phyloP scores from a whole-genome alignment of 306 rosid species.

The Medicago lupulina region DNA sequence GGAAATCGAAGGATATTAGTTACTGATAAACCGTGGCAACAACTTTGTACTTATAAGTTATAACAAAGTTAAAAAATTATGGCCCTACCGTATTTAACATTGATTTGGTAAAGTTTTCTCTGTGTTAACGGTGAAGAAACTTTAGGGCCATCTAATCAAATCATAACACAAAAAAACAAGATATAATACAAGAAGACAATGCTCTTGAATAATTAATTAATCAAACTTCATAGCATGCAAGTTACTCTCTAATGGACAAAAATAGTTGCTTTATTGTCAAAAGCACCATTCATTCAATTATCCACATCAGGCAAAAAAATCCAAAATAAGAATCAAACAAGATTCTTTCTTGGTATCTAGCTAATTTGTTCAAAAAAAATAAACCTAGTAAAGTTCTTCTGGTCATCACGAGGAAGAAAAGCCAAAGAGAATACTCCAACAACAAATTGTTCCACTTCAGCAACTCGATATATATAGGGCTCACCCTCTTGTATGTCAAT shows the following conservation, averaged over 20 bases:
- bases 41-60: too few species aligned
- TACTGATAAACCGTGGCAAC: too few species aligned
- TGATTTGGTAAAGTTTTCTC: constrained; percentile 38
- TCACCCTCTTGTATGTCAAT: background rate
- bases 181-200: constrained; percentile 30
- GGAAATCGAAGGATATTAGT: too few species aligned
- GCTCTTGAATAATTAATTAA: background rate
- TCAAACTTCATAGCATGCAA: background rate
- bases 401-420: constrained; percentile 26
- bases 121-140: constrained; percentile 31
- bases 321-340: constrained; percentile 50
- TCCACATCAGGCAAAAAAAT: constrained; percentile 37
- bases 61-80: too few species aligned
- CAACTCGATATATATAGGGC: background rate
- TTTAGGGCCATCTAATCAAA: constrained; percentile 55
- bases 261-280: constrained; percentile 42
- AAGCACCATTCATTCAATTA: constrained; percentile 44
- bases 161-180: constrained; percentile 33
- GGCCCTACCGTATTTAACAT: background rate
- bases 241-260: constrained; percentile 23
- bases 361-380: constrained; percentile 36
- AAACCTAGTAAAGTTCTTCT: constrained; percentile 35
- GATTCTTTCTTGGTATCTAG: constrained; percentile 39
- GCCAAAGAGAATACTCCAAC: constrained; percentile 45
- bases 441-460: background rate